Evolutionary conservation across 305 asterid genomes (phyloP).

Genomic region (Andrographis paniculata): DNA sequence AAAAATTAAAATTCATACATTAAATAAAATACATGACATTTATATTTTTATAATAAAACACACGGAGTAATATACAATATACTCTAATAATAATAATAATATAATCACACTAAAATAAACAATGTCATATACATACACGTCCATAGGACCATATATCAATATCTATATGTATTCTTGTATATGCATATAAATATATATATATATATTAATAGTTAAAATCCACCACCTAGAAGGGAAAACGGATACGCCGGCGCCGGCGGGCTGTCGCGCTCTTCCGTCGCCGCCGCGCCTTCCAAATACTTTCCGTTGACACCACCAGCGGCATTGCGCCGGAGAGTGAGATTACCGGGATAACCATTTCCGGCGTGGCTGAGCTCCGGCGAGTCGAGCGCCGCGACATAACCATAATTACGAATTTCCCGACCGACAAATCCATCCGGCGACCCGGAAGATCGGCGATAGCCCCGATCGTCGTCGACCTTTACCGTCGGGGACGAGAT

Average conservation of each 20-base stretch:
- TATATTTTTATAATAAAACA: too few relatives aligned
- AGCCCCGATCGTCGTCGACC: constrained; percentile 8
- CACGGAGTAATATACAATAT: too few relatives aligned
- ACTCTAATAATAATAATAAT: too few relatives aligned
- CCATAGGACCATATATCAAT: constrained; percentile 6
- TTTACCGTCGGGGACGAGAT: constrained; percentile 20
- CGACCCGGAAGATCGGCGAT: constrained; percentile 21
- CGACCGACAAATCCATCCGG: constrained; percentile 19
- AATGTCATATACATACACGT: too few relatives aligned
- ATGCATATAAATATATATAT: not conserved
- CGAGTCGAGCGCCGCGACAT: constrained; percentile 16
- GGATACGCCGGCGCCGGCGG: constrained; percentile 38
- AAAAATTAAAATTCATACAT: too few relatives aligned
- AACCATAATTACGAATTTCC: too few relatives aligned
- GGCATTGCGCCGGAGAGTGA: too few relatives aligned
- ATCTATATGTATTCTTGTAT: not conserved
- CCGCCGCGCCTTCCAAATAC: constrained; percentile 16
- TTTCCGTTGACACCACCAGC: constrained; percentile 3
- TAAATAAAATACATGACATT: too few relatives aligned
- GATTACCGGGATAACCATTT: too few relatives aligned
- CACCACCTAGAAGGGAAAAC: constrained; percentile 45
- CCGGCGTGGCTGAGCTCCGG: constrained; percentile 17
- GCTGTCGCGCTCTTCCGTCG: constrained; percentile 19
- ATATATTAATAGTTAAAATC: constrained; percentile 20
- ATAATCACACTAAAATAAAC: too few relatives aligned